Percentiles rank a stretch among this genome's conserved stretches.
phyloP scores from a whole-genome alignment of 1,284 basidiomycete genomes.

The Trichosporon sp. region DNA sequence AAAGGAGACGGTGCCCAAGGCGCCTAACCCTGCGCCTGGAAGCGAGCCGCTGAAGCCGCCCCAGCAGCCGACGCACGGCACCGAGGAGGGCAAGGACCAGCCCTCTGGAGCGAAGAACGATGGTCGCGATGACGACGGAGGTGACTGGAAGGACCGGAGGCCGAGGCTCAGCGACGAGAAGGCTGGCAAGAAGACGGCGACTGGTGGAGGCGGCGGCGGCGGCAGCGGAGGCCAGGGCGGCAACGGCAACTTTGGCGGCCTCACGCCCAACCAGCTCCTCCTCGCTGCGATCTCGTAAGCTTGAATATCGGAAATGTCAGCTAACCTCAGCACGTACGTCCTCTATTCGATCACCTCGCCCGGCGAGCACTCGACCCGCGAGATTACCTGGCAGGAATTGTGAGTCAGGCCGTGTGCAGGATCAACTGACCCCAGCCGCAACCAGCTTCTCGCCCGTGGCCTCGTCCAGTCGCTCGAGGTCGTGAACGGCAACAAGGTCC shows the following conservation, averaged over 20 bases:
- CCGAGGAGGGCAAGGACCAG: conserved; percentile 39
- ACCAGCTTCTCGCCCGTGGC: conserved; percentile 91
- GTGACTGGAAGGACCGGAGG: conserved; percentile 39
- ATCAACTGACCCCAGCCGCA: conserved; percentile 61
- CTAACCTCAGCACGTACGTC: conserved; percentile 44
- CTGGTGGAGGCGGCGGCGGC: conserved; percentile 44
- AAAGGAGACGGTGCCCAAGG: conserved; percentile 13
- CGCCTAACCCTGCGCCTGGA: conserved; percentile 10
- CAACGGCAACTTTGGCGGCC: conserved; percentile 39
- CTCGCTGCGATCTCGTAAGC: conserved; percentile 46
- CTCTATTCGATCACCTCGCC: conserved; percentile 50
- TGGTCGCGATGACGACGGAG: conserved; percentile 36
- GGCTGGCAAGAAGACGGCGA: conserved; percentile 39
- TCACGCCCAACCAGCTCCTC: conserved; percentile 54
- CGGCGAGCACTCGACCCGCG: conserved; percentile 61
- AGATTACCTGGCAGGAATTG: conserved; percentile 99
- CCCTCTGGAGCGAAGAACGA: conserved; percentile 28
- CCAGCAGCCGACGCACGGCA: conserved; percentile 41
- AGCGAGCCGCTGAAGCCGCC: conserved; percentile 22
- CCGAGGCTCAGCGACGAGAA: conserved; percentile 47
- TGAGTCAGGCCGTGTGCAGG: conserved; percentile 38
- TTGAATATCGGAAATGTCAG: not conserved
- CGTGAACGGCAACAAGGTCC: conserved; percentile 84
- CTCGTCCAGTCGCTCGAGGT: conserved; percentile 94
- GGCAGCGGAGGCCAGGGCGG: conserved; percentile 43